phyloP scores from a whole-genome alignment of 805 yeast species.

The Candida insectalens region DNA sequence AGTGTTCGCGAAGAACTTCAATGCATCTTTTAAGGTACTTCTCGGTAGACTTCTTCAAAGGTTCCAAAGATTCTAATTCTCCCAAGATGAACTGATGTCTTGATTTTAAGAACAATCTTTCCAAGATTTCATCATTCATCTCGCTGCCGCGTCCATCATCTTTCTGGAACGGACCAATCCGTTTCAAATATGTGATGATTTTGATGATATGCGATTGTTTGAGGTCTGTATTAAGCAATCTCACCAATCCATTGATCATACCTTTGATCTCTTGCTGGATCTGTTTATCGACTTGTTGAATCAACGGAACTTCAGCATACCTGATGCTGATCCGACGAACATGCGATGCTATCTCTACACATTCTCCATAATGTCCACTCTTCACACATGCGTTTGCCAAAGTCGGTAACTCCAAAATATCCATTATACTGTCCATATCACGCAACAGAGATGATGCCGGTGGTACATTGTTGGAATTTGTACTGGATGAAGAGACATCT shows the following conservation, averaged over 20 bases:
- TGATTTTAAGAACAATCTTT: constrained; percentile 54
- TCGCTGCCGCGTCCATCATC: not conserved
- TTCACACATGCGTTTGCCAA: constrained; percentile 74
- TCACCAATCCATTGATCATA: constrained; percentile 62
- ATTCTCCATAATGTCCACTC: constrained; percentile 82
- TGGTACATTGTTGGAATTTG: not conserved
- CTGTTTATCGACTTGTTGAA: constrained; percentile 38
- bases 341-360: constrained; percentile 73
- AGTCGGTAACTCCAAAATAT: constrained; percentile 76
- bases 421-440: constrained; percentile 64
- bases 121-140: constrained; percentile 26
- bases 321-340: constrained; percentile 59
- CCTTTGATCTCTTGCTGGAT: constrained; percentile 45
- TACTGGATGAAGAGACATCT: not conserved
- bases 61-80: constrained; percentile 49
- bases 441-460: constrained; percentile 30
- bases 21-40: constrained; percentile 68
- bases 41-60: constrained; percentile 42
- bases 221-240: constrained; percentile 62
- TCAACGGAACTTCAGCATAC: constrained; percentile 50
- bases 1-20: constrained; percentile 78
- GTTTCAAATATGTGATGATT: constrained; percentile 63
- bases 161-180: constrained; percentile 46
- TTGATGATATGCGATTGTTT: constrained; percentile 74
- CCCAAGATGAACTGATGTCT: constrained; percentile 56